A percentile compares a stretch with the other conserved stretches of the same genome.
Conservation (phyloP, 2,329 filamentous ascomycete genomes). For the Aspergillus phoenicis region DNA sequence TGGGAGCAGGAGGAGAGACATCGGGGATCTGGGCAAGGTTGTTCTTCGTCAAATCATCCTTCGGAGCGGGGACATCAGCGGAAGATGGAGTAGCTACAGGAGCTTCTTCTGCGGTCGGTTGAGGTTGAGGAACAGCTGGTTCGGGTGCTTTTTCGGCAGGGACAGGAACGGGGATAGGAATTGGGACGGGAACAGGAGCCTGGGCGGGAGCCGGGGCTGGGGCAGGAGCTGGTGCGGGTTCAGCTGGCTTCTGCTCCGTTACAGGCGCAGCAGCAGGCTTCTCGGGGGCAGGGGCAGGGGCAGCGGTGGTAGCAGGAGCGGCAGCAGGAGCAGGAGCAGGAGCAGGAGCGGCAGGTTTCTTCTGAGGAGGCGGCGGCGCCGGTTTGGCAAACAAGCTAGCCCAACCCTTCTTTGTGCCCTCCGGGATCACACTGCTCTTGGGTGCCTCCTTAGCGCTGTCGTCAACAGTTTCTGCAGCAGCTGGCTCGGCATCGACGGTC, state of each 20-base stretch:
- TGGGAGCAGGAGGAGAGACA: constrained; percentile 72
- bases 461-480: constrained; percentile 23
- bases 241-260: constrained; percentile 14
- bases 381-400: constrained; percentile 74
- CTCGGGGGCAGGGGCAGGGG: constrained; percentile 34
- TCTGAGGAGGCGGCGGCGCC: constrained; percentile 54
- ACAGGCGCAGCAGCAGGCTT: constrained; percentile 15
- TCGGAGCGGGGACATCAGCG: constrained; percentile 64
- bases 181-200: constrained; percentile 23
- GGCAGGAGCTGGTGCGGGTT: not conserved
- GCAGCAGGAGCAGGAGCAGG: constrained; percentile 21
- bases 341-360: constrained; percentile 50
- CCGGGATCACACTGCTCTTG: constrained; percentile 41
- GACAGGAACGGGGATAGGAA: constrained; percentile 43
- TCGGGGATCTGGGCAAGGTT: constrained; percentile 92
- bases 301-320: constrained; percentile 4
- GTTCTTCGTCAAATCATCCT: constrained; percentile 83
- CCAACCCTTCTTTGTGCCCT: constrained; percentile 58
- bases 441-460: constrained; percentile 20
- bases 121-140: constrained; percentile 32
- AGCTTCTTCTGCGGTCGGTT: constrained; percentile 37
- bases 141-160: constrained; percentile 40
- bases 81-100: constrained; percentile 42
- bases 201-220: not conserved
- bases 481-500: constrained; percentile 23